Conservation (phyloP, 176 grass and related monocot genomes). For the Musa acuminata region DNA sequence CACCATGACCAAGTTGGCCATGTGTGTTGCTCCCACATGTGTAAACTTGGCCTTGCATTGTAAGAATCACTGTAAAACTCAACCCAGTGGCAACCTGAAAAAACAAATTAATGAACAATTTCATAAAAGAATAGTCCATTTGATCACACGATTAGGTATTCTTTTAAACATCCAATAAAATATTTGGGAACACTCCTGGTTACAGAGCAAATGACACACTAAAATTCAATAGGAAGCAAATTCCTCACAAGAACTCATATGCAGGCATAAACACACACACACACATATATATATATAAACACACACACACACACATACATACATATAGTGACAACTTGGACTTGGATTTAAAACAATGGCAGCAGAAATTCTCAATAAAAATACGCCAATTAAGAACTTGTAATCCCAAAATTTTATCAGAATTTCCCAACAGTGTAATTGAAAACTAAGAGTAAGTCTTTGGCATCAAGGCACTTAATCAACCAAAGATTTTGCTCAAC, state of each 20-base stretch:
- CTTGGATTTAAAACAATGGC: no score
- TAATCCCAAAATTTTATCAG: neutral
- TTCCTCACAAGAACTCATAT: no score
- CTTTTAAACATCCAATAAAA: no score
- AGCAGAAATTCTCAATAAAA: neutral
- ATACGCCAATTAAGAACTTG: neutral
- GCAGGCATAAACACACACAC: no score
- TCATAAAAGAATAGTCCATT: neutral
- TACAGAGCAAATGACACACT: no score
- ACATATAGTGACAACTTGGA: no score
- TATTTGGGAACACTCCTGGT: no score
- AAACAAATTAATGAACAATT: conserved; percentile 15
- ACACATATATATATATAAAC: no score
- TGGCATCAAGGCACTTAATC: neutral
- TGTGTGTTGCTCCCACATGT: conserved; percentile 91
- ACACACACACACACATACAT: no score
- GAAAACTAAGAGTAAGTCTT: neutral
- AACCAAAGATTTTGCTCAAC: neutral
- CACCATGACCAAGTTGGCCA: conserved; percentile 94
- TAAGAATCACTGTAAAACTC: conserved; percentile 88
- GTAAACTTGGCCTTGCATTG: conserved; percentile 57
- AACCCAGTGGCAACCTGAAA: conserved; percentile 73
- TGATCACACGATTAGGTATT: neutral
- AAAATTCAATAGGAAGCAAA: no score
- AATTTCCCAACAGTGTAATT: neutral